These are phyloP conservation scores for Ophiostoma tasmaniense DNA, from an alignment of 2,329 filamentous ascomycete species.

Conservation along the genomic window DNA sequence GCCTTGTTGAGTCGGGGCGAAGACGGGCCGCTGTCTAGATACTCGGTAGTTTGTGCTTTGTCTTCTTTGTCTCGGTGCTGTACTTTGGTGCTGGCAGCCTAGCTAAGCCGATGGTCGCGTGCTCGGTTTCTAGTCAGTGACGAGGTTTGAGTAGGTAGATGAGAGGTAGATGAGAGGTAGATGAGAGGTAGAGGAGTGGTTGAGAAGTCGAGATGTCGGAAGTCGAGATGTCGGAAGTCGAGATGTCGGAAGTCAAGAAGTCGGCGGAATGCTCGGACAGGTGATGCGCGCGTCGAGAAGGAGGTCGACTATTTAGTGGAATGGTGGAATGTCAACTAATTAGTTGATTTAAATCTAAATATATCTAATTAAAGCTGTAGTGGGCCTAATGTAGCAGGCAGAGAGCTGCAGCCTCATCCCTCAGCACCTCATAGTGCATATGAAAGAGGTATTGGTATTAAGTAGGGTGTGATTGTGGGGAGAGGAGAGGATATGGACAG, in stretches of 20 bases:
- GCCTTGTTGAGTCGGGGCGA: too few relatives aligned
- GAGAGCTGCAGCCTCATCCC: neutral
- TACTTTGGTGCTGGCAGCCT: neutral
- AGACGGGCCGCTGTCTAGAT: neutral
- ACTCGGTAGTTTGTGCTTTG: too few relatives aligned
- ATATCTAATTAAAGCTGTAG: neutral
- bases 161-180: too few relatives aligned
- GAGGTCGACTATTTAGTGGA: neutral
- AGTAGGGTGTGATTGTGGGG: neutral
- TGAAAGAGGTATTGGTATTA: neutral
- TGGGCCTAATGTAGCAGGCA: neutral
- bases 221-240: neutral
- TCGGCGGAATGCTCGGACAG: conserved; percentile 2
- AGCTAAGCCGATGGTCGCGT: neutral
- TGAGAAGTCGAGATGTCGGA: neutral
- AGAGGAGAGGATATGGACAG: neutral
- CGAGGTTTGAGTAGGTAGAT: too few relatives aligned
- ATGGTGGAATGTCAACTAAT: neutral
- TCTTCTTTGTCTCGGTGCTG: neutral
- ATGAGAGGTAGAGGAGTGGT: too few relatives aligned
- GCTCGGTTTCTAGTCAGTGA: neutral
- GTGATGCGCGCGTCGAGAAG: neutral
- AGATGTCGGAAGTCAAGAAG: neutral
- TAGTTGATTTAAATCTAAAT: neutral
- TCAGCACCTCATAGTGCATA: neutral